These are phyloP conservation scores for grape (Vitis vinifera) DNA, from an alignment of 164 flowering plant species.

Conservation along the genomic window ASM3070453v1 NC_081820.1:14288001-14288500, in stretches of 20 bases:
- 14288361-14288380: neutral
- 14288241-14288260: constrained; percentile 77
- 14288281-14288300: constrained; percentile 2
- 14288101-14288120: constrained; percentile 6
- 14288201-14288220: constrained; percentile 87
- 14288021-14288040: constrained; percentile 95
- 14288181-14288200: constrained; percentile 76
- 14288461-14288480: constrained; percentile 68
- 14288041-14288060: constrained; percentile 95
- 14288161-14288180: constrained; percentile 57
- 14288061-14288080: constrained; percentile 89
- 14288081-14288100: constrained; percentile 23
- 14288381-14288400: neutral
- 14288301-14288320: constrained; percentile 3
- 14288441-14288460: constrained; percentile 96
- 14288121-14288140: neutral
- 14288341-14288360: neutral
- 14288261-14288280: constrained; percentile 30
- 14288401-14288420: constrained; percentile 6
- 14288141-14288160: neutral
- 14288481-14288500: constrained; percentile 67
- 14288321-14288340: neutral
- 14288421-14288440: constrained; percentile 19
- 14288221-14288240: constrained; percentile 94
- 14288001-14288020: neutral